Base-by-base conservation (phyloP, 2,329 filamentous ascomycete species). In the Ophiostoma ulmi region DNA sequence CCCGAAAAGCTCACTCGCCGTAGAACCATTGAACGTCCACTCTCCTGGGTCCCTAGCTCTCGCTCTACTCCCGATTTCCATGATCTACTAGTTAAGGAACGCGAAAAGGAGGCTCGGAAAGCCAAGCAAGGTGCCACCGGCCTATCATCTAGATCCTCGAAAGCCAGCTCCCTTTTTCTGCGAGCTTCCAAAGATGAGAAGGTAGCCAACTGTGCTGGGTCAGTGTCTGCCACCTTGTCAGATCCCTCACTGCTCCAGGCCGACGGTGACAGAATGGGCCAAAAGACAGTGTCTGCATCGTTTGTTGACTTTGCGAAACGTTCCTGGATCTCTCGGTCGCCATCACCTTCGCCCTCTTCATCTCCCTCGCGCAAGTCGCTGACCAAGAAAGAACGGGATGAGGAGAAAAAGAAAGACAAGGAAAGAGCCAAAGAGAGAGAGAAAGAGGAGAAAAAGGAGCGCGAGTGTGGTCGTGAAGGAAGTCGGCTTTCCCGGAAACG, bases 21-120 rank as follows among this genome's bases (percentile, higher is more conserved):
- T 74, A 82, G 78, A 73, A 82, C 84, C 63, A 78, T 85, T 67
- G 83, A 83, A 72, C 81, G 83, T 70, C 83, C 83, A 4, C 81
- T 82, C 71, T 84, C 83, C 72, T 87, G 85, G 86, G 80, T 87
- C 71, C 80, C 81, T 17, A 79, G 79, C 75, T 81, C 83, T 35
- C 84, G 80, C 73, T 80, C 81, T 14, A 75, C 79, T 5, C 76
- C 79, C 55, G 79, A 82, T 70, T 74, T 80, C n/a, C 76, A 77
- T 13, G 76, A 77, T 26, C 74, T 77, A 63, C 70, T 78, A 13
- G 75, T 73, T 55, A 75, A 79, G 55, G 74, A 75, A n/a, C 58
- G 70, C 6, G 48, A 68, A 17, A 70, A 72, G 35, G 67, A 71
- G n/a, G 55, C 69, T 8, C 68, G 39, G 6, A 69, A 44, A 31